Base-by-base conservation (phyloP, 164 flowering plant species). In the Tetracentron sinense region DNA sequence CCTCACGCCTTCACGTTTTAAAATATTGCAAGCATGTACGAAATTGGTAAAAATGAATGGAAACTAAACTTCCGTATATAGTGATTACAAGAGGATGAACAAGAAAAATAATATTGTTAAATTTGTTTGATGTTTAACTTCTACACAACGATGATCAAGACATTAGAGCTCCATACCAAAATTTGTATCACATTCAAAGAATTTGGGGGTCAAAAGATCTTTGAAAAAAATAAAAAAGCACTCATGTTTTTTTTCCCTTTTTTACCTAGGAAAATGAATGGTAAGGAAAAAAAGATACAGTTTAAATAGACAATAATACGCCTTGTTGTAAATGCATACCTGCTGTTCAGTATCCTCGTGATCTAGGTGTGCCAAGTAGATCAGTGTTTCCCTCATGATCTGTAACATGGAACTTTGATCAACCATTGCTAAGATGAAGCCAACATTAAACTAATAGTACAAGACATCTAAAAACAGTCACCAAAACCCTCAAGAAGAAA, bases 321-420 rank as follows among this genome's bases (percentile, higher is more conserved):
- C 26, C 22, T 31, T 6, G 3, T 25, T 16, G 14, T 58, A 53
- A 47, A 54, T n/a, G 7, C 27, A 42, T 66, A 92, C 99, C 97
- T 95, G 99, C 69, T 89, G 89, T 72, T 95, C 99, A 59, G 99
- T 95, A 67, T 95, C 99, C 7, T 95, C 97, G 26, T 95, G 99
- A 71, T 95, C 99, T 71, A 95, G 97, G 69, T 95, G 97, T 27
- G 97, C 72, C 83, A 94, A 78, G 69, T 95, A 95, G 47, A 94
- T 88, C 53, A 94, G 70, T 46, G 97, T 92, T 75, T 92, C 99
- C 72, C 96, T 78, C 99, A 95, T 95, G 50, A 86, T 90, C 99
- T 95, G 88, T 68, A 85, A 38, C 55, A 62, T 12, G 10, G 5
- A 16, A 52, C 4, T 50, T 35, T n/a, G n/a, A 60, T 30, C 58